A percentile compares a stretch with the other conserved stretches of the same genome.
Evolutionary conservation across 2,329 filamentous ascomycete genomes (phyloP).

Genomic region (Stachybotrys elegans): DNA sequence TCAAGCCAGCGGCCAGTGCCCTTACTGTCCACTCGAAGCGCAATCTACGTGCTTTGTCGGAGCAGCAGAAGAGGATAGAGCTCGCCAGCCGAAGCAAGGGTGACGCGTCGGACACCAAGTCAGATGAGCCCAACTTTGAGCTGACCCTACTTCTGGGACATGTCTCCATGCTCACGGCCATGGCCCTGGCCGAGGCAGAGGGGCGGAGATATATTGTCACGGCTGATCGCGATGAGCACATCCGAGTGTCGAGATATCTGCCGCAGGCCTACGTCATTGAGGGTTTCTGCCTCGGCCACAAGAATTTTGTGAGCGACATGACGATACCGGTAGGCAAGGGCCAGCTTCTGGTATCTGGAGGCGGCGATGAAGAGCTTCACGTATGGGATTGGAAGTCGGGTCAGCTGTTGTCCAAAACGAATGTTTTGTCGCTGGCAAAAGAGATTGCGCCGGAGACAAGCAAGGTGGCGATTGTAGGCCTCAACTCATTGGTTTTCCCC

Average conservation of each 20-base stretch:
- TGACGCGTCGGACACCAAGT: slow-evolving; percentile 21
- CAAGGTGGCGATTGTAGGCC: slow-evolving; percentile 43
- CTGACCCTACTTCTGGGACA: slow-evolving; percentile 81
- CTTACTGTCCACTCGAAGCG: slow-evolving; percentile 60
- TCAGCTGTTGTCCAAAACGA: slow-evolving; percentile 46
- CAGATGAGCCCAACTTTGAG: slow-evolving; percentile 55
- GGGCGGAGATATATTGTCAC: slow-evolving; percentile 48
- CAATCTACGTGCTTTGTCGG: slow-evolving; percentile 55
- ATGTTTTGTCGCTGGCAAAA: slow-evolving; percentile 41
- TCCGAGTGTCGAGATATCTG: slow-evolving; percentile 75
- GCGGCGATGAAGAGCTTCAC: slow-evolving; percentile 74
- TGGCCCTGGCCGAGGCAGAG: slow-evolving; percentile 48
- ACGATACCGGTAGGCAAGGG: slow-evolving; percentile 54
- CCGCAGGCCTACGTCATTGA: slow-evolving; percentile 88
- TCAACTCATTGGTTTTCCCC: slow-evolving; percentile 30
- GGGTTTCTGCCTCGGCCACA: slow-evolving; percentile 82
- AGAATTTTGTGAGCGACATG: slow-evolving; percentile 75
- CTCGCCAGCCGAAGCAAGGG: slow-evolving; percentile 18
- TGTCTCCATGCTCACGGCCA: slow-evolving; percentile 86
- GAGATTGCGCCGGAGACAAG: slow-evolving; percentile 27
- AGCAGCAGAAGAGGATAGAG: slow-evolving; percentile 47
- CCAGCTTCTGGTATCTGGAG: slow-evolving; percentile 74
- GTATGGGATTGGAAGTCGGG: slow-evolving; percentile 75
- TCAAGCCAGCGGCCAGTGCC: slow-evolving; percentile 49
- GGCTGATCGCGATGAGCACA: slow-evolving; percentile 63